Base-by-base conservation (phyloP, 2,329 filamentous ascomycete species). In the Cryoendolithus antarcticus region DNA sequence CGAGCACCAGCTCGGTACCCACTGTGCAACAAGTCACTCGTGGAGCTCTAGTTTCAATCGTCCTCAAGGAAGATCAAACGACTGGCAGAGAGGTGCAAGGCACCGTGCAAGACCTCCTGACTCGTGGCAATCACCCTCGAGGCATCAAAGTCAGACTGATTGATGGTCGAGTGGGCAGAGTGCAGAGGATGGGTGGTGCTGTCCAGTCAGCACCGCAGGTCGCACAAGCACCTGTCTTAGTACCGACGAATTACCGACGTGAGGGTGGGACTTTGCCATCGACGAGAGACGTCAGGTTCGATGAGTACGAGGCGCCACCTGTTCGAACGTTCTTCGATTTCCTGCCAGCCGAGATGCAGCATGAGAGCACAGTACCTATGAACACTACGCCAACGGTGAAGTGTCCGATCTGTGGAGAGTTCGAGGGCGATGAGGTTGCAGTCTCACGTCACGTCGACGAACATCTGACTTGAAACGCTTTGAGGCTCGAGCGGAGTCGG, bases 91-190 rank as follows among this genome's bases (percentile, higher is more conserved):
- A 84, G 50, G 82, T 85, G 1, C 64, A 68, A 33, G 83, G 83
- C 15, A 59, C 68, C 4, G 75, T 89, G 1, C 68, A 70, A 38
- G 74, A 85, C 34, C 58, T 88, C 0, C 66, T 89, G 35, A 88
- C 82, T 2, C 66, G 73, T 1, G 80, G 81, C 19, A 75, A 88
- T 48, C 83, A 89, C 51, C 80, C 81, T 2, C 71, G 80, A 7
- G 83, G 83, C 29, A 83, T 88, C 63, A 89, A 88, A 59, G 82
- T 88, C 15, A 74, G 82, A 2, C 65, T 89, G 4, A 62, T 65
- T 1, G 80, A 83, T 56, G 82, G 82, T 1, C 69, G 80, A 19
- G 74, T 89, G 2, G 83, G 83, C 2, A 65, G 83, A 10, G 83
- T 89, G 21, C 83, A 88, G 59, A 65, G 69, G 33, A 69, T 84